Conservation (phyloP, 1,139 yeast genomes). For the Hemisphaericaspora lyxosophila region DNA sequence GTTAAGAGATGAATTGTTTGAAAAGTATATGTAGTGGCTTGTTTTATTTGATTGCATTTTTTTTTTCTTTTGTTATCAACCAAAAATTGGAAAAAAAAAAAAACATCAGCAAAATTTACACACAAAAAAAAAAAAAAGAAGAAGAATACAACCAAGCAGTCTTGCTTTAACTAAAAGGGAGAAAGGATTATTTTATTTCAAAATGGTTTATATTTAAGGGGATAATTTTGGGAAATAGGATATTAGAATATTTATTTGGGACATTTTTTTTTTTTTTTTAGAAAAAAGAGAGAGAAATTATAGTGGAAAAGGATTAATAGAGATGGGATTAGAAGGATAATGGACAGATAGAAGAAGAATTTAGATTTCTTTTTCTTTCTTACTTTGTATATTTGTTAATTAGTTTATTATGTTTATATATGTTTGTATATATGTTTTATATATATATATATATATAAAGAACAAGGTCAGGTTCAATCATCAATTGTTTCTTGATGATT, state of each 20-base stretch:
- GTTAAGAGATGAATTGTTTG: slow-evolving; percentile 78
- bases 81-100: neutral
- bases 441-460: neutral
- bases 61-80: neutral
- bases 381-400: neutral
- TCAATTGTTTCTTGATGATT: slow-evolving; percentile 11
- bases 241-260: neutral
- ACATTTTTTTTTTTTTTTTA: neutral
- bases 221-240: neutral
- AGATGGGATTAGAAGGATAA: neutral
- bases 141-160: neutral
- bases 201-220: neutral
- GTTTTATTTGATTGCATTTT: neutral
- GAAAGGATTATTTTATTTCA: neutral
- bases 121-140: neutral
- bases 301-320: neutral
- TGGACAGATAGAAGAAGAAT: neutral
- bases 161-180: neutral
- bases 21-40: slow-evolving; percentile 33
- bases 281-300: too few relatives aligned
- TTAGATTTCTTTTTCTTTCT: slow-evolving; percentile 1
- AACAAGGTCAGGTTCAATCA: neutral
- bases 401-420: neutral
- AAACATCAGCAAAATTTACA: neutral
- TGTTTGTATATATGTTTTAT: neutral